A percentile compares a stretch with the other conserved stretches of the same genome.
Evolutionary conservation across 495 filamentous ascomycete species (phyloP).

Genomic region (Penicillium pancosmium): DNA sequence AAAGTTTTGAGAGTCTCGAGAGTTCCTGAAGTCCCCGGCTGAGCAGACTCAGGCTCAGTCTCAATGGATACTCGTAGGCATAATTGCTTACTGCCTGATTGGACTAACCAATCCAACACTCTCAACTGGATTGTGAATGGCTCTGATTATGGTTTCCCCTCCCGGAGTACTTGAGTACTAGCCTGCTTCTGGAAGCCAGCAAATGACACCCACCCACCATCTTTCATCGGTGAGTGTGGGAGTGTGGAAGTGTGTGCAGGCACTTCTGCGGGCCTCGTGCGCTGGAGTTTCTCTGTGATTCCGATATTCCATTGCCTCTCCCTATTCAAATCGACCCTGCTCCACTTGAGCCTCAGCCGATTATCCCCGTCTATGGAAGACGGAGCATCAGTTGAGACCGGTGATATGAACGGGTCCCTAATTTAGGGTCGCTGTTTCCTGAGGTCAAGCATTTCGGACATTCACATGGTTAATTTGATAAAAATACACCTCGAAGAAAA

Average conservation of each 20-base stretch:
- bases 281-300: too few species aligned
- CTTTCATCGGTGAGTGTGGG: neutral
- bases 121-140: slow-evolving; percentile 14
- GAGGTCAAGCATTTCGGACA: neutral
- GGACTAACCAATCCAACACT: neutral
- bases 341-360: neutral
- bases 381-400: neutral
- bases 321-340: neutral
- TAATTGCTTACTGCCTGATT: slow-evolving; percentile 1
- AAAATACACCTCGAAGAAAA: neutral
- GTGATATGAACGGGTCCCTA: neutral
- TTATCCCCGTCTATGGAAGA: neutral
- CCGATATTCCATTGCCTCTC: neutral
- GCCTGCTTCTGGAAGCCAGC: slow-evolving; percentile 30
- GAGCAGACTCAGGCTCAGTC: neutral
- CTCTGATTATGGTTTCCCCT: slow-evolving; percentile 14
- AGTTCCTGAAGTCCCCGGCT: slow-evolving; percentile 16
- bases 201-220: neutral
- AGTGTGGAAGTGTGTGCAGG: too few species aligned
- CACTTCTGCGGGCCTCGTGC: too few species aligned
- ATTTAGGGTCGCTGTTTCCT: neutral
- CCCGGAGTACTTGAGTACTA: slow-evolving; percentile 14
- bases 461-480: neutral
- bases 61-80: neutral
- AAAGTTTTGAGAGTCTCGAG: slow-evolving; percentile 19